Percentiles rank a stretch among this genome's conserved stretches.
Evolutionary conservation across 2,329 filamentous ascomycete genomes (phyloP).

Genomic region (Biscogniauxia mediterranea): DNA sequence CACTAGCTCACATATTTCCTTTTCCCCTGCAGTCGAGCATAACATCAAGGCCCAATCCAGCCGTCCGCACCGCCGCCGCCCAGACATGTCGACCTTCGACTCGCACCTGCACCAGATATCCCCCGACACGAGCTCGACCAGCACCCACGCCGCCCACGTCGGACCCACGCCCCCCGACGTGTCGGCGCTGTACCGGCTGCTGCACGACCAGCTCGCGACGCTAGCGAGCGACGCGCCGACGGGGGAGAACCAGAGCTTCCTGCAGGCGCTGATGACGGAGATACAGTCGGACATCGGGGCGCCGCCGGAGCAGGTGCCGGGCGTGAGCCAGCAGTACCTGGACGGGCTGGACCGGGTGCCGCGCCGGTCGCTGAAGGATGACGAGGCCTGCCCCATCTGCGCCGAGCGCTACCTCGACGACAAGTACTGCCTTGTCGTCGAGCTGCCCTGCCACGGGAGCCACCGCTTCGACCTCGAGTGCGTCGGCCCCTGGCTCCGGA

Average conservation of each 20-base stretch:
- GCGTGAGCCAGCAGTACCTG: conserved; percentile 59
- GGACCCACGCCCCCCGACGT: conserved; percentile 60
- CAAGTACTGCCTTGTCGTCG: conserved; percentile 60
- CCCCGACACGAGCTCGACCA: conserved; percentile 31
- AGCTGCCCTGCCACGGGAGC: conserved; percentile 58
- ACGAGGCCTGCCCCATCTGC: conserved; percentile 62
- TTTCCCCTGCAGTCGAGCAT: conserved; percentile 55
- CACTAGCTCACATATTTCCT: neutral
- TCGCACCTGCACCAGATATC: conserved; percentile 55
- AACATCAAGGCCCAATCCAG: conserved; percentile 50
- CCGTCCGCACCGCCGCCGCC: conserved; percentile 45
- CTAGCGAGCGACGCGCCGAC: conserved; percentile 50
- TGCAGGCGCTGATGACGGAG: conserved; percentile 46
- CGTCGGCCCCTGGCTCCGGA: conserved; percentile 62
- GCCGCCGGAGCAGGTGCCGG: conserved; percentile 51
- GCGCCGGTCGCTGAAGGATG: conserved; percentile 46
- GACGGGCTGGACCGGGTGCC: conserved; percentile 59
- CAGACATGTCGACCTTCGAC: conserved; percentile 64
- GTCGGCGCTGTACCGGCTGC: conserved; percentile 55
- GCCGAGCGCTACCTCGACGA: conserved; percentile 62
- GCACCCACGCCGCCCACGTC: conserved; percentile 39
- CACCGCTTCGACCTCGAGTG: conserved; percentile 68
- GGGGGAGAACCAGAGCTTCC: conserved; percentile 47
- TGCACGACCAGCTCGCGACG: conserved; percentile 57
- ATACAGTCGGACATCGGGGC: conserved; percentile 51